phyloP scores from a whole-genome alignment of 176 grass and related monocot genomes.

The Lolium perenne region DNA sequence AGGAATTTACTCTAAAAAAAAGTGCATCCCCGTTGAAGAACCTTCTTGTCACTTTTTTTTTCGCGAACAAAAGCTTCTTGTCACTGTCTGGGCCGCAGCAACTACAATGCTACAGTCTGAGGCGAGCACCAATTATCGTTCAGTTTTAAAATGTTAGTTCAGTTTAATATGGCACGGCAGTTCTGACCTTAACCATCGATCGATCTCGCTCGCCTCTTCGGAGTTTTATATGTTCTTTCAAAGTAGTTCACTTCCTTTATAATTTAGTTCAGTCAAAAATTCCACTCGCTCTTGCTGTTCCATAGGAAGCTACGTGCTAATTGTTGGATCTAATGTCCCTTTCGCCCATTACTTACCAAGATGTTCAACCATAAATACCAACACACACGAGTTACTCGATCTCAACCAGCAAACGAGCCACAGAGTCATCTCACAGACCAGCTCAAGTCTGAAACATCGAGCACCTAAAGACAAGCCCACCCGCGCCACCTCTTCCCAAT shows the following conservation, averaged over 20 bases:
- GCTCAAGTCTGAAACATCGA: neutral
- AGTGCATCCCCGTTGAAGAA: no score
- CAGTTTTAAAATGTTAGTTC: neutral
- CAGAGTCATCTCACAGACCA: no score
- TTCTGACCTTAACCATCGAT: neutral
- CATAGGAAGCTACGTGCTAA: neutral
- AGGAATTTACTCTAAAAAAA: no score
- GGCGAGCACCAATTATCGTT: neutral
- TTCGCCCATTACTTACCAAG: neutral
- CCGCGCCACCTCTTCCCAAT: neutral
- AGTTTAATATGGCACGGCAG: neutral
- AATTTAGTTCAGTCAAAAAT: neutral
- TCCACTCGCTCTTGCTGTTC: neutral
- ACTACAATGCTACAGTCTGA: neutral
- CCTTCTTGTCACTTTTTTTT: neutral
- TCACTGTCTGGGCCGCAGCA: neutral
- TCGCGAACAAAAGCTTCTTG: neutral
- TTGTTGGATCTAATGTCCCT: neutral
- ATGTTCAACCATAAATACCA: constrained; percentile 21
- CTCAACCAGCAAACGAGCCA: neutral
- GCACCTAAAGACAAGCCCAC: neutral
- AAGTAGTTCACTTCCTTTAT: neutral
- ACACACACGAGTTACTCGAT: neutral
- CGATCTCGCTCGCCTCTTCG: neutral
- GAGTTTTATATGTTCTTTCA: neutral